phyloP scores from a whole-genome alignment of 371 early-diverging fungal genomes.

The Ordospora colligata region DNA sequence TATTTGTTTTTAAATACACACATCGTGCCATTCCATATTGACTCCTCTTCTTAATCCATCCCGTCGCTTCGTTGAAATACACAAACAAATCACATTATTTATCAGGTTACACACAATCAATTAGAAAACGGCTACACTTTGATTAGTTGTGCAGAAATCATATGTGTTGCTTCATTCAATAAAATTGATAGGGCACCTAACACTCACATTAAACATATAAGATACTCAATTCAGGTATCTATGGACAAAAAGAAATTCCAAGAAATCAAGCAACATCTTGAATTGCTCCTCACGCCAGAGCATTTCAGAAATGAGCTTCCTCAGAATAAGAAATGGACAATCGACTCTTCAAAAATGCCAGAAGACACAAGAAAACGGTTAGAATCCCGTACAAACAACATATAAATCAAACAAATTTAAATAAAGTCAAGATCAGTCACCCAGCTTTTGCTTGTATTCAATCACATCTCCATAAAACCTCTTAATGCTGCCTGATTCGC shows the following conservation, averaged over 20 bases:
- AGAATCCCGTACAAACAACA: background rate
- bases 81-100: too few relatives aligned
- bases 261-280: constrained; percentile 1
- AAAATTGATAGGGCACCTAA: too few relatives aligned
- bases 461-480: constrained; percentile 24
- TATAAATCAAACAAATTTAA: background rate
- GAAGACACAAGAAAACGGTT: background rate
- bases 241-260: constrained; percentile 1
- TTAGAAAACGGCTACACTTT: too few relatives aligned
- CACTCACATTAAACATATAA: too few relatives aligned
- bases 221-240: too few relatives aligned
- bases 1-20: constrained; percentile 10
- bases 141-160: too few relatives aligned
- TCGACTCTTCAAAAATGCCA: background rate
- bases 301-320: constrained; percentile 11
- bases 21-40: background rate
- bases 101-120: too few relatives aligned
- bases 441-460: constrained; percentile 37
- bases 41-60: too few relatives aligned
- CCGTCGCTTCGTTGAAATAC: too few relatives aligned
- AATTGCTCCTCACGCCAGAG: background rate
- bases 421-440: background rate
- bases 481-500: constrained; percentile 64
- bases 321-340: background rate
- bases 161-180: too few relatives aligned